A percentile compares a stretch with the other conserved stretches of the same genome.
Conservation (phyloP, 768 basidiomycete genomes). For the Lactarius deliciosus region DNA sequence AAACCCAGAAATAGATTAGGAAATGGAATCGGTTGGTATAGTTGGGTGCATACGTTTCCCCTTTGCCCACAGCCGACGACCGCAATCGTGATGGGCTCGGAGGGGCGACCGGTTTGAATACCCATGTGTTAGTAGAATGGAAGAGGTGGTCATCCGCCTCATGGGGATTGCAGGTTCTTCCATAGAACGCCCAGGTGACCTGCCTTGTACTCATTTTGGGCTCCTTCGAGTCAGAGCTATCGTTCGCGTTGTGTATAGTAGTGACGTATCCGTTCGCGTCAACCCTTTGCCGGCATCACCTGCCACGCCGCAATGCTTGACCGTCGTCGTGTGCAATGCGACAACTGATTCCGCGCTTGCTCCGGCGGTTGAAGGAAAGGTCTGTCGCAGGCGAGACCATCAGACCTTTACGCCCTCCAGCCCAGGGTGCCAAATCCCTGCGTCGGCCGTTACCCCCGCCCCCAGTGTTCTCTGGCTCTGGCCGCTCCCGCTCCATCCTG, state of each 20-base stretch:
- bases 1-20: not conserved
- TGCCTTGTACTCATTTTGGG: not conserved
- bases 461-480: conserved; percentile 46
- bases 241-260: not conserved
- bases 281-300: not conserved
- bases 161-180: not conserved
- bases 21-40: not conserved
- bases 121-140: conserved; percentile 29
- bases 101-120: conserved; percentile 22
- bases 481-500: conserved; percentile 58
- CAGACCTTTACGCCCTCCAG: conserved; percentile 21
- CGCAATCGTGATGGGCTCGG: conserved; percentile 62
- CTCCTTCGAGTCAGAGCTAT: not conserved
- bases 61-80: conserved; percentile 84
- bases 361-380: conserved; percentile 41
- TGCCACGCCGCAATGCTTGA: too few relatives aligned
- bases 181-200: not conserved
- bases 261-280: too few relatives aligned
- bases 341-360: conserved; percentile 68
- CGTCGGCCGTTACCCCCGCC: conserved; percentile 12
- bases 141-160: not conserved
- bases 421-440: conserved; percentile 18
- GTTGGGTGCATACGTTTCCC: conserved; percentile 54
- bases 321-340: conserved; percentile 46
- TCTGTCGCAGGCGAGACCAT: conserved; percentile 22